Conservation (phyloP, 345 rosid species). For the Citrus glauca region DNA sequence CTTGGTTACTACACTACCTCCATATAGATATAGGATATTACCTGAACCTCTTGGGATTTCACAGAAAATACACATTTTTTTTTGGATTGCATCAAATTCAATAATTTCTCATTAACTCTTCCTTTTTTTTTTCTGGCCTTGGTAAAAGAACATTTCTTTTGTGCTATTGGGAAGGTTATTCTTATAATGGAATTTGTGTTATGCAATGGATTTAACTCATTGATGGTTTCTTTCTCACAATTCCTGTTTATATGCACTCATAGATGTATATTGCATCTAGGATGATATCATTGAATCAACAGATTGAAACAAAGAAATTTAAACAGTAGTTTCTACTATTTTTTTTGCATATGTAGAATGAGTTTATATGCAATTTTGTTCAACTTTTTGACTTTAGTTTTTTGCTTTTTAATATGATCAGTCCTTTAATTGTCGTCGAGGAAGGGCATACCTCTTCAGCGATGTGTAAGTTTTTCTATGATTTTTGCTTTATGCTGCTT, state of each 20-base stretch:
- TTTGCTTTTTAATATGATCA: constrained; percentile 20
- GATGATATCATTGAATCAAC: not conserved
- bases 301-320: not conserved
- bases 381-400: constrained; percentile 1
- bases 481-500: not conserved
- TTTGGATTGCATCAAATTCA: not conserved
- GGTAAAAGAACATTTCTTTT: too few relatives aligned
- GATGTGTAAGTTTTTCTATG: constrained; percentile 35
- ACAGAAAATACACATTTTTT: not conserved
- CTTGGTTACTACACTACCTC: not conserved
- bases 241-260: not conserved
- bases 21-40: not conserved
- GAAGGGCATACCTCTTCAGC: constrained; percentile 46
- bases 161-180: not conserved
- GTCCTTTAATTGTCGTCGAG: constrained; percentile 36
- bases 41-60: not conserved
- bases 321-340: not conserved
- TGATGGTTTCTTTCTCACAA: not conserved
- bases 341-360: not conserved
- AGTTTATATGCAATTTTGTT: not conserved
- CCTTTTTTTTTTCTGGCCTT: too few relatives aligned
- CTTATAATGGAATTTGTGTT: not conserved
- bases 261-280: not conserved
- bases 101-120: not conserved
- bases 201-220: not conserved